Evolutionary conservation across 2,329 filamentous ascomycete species (phyloP), one percentile per base, ranked within the genome.

Genomic region (Venturia nashicola): DNA sequence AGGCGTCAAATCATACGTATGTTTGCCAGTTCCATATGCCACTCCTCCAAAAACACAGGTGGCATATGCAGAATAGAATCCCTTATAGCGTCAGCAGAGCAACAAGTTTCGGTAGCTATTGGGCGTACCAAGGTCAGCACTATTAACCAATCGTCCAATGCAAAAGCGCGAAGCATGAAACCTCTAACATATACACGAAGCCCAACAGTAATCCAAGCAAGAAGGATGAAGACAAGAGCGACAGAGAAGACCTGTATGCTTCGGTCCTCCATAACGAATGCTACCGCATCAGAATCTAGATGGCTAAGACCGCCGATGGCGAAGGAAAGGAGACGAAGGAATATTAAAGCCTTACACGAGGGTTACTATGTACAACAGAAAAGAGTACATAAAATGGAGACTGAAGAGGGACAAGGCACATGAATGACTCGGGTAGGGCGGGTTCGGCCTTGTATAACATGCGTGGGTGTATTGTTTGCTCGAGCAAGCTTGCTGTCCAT

Each of bases 101-200:
- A 9, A 40, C 42, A 23, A 9, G 12, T 40, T 20, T 5, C 20
- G 9, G 46, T 20, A 18, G 16, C 32, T 2, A 14, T 11, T 63
- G 23, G 4, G 14, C 36, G 42, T 51, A 65, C 64, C 62, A 65
- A 46, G 11, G 64, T 42, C 20, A 27, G 9, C 20, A 59, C 27
- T 11, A 61, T 61, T 27, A 65, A 34, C 64, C 64, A 65, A 55
- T 65, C 64, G 61, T 65, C 64, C 27, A 65, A 34, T 23, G 44
- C 54, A 40, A 64, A 65, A 27, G 55, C n/a, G 14, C 54, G 16
- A 23, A 65, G 32, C 32, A 65, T 65, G 12, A 18, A 14, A 7
- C 14, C 42, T n/a, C 55, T 32, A 7, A 64, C 55, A 36, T 61
- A 64, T 32, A 64, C 43, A 14, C 62, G 39, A 16, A 64, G 42